Evolutionary conservation across 2,329 filamentous ascomycete genomes (phyloP), one percentile per base, ranked within the genome.

Genomic region (Triangularia setosa): DNA sequence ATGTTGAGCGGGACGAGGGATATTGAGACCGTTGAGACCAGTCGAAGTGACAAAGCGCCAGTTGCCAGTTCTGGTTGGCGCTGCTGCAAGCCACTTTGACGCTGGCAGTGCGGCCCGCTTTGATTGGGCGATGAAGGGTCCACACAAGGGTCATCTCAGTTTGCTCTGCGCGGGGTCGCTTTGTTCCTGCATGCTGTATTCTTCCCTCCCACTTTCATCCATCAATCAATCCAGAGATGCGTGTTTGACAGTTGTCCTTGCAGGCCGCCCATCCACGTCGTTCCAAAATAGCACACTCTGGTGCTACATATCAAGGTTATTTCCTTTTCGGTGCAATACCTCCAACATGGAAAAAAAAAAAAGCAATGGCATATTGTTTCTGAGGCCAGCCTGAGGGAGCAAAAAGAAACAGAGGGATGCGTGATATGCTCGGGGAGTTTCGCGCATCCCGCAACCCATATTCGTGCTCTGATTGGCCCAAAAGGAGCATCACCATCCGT

Each of bases 131-230:
- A 33, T 14, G 14, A 23, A 58, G 28, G 30, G 30, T n/a, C 21
- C 23, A n/a, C 28, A 56, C 57, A 54, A 18, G 25, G 56, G 33
- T 44, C 23, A 54, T 25, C 23, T 18, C 6, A 21, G 40, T 48
- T 48, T 48, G 40, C 56, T 62, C 59, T 64, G 60, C 61, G 66
- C 40, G 62, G 53, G 60, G 60, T 59, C 18, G 30, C 48, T 44
- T n/a, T 52, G 58, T 60, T 60, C 58, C 58, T 60, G 58, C 58
- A 60, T 60, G 21, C n/a, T 59, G 40, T n/a, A 60, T 48, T 53
- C 40, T 21, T 21, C 58, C 24, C 40, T 52, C 35, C n/a, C 35
- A 33, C 30, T 33, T 33, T 9, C 30, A 4, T 3, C n/a, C 40
- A 60, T 28, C 23, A 23, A 28, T 30, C 40, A 27, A 5, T n/a